Evolutionary conservation across 768 basidiomycete genomes (phyloP).

Genomic region (Sutorius australiensis): DNA sequence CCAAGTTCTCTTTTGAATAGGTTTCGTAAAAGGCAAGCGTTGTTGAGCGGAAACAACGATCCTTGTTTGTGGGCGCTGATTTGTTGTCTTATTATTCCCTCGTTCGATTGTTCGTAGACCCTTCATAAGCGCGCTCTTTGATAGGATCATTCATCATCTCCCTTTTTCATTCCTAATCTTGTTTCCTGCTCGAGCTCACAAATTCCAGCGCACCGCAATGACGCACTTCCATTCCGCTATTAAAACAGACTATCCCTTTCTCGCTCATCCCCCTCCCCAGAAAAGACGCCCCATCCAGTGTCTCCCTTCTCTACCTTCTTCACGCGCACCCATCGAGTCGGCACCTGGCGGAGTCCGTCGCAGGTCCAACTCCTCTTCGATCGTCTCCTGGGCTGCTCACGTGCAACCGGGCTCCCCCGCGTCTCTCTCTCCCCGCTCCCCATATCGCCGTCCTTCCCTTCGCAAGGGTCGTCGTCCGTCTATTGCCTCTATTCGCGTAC

Average conservation of each 20-base stretch:
- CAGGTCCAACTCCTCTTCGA: slow-evolving; percentile 45
- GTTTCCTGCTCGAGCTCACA: slow-evolving; percentile 4
- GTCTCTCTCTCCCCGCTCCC: slow-evolving; percentile 38
- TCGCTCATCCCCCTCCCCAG: slow-evolving; percentile 38
- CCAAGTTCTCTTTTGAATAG: too few species aligned
- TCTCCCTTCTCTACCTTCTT: slow-evolving; percentile 22
- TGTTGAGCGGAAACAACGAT: slow-evolving; percentile 21
- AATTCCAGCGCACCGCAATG: slow-evolving; percentile 13
- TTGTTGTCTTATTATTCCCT: neutral
- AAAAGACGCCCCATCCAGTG: slow-evolving; percentile 35
- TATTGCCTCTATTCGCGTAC: slow-evolving; percentile 35
- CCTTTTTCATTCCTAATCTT: neutral
- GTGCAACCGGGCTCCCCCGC: slow-evolving; percentile 70
- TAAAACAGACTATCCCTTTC: slow-evolving; percentile 38
- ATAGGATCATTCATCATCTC: neutral
- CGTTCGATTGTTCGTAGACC: slow-evolving; percentile 20
- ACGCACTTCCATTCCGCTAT: slow-evolving; percentile 5
- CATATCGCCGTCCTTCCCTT: slow-evolving; percentile 35
- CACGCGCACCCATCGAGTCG: neutral
- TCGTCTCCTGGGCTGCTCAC: slow-evolving; percentile 58
- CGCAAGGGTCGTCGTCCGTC: slow-evolving; percentile 31
- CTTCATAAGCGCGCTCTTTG: slow-evolving; percentile 13
- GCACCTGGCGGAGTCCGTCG: slow-evolving; percentile 14
- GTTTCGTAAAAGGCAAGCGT: slow-evolving; percentile 22
- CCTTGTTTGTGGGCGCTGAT: slow-evolving; percentile 19